These are phyloP conservation scores for Blastobotrys persicus DNA, from an alignment of 1,139 yeast species.

Conservation along the genomic window DNA sequence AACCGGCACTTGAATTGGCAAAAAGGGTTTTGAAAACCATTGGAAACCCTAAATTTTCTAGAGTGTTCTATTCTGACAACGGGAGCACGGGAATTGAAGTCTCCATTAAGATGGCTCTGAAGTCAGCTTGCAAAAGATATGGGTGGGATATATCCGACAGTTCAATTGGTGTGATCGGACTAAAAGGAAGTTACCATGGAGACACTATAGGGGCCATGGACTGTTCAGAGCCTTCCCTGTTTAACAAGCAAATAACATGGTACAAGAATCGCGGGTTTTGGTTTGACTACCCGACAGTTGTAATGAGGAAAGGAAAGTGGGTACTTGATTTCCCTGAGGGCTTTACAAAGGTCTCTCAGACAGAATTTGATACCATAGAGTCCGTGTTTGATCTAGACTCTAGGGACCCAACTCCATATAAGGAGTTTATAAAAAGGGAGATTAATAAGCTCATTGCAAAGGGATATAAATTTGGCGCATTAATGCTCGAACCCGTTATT, in stretches of 20 bases:
- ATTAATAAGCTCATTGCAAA: conserved; percentile 17
- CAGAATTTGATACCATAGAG: conserved; percentile 18
- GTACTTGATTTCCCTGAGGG: conserved; percentile 23
- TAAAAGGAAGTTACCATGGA: conserved; percentile 33
- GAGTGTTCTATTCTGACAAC: conserved; percentile 33
- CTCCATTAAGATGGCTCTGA: conserved; percentile 33
- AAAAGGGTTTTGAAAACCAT: conserved; percentile 22
- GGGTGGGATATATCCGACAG: conserved; percentile 21
- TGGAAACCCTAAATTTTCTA: conserved; percentile 23
- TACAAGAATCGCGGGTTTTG: conserved; percentile 30
- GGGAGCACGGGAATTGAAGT: conserved; percentile 35
- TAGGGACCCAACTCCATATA: conserved; percentile 20
- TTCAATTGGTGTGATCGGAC: conserved; percentile 28
- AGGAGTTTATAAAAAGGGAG: conserved; percentile 20
- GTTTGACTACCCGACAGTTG: conserved; percentile 31
- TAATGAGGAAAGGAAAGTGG: conserved; percentile 28
- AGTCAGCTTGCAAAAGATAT: conserved; percentile 27
- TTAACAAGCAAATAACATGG: conserved; percentile 32
- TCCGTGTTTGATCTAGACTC: conserved; percentile 23
- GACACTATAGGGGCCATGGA: conserved; percentile 35
- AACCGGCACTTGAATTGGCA: conserved; percentile 32
- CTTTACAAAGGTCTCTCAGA: conserved; percentile 15
- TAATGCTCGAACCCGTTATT: conserved; percentile 31
- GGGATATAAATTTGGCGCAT: conserved; percentile 31
- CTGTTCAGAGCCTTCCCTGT: conserved; percentile 32